phyloP scores from a whole-genome alignment of 495 filamentous ascomycete species.

The Opeltia flavorubescens region DNA sequence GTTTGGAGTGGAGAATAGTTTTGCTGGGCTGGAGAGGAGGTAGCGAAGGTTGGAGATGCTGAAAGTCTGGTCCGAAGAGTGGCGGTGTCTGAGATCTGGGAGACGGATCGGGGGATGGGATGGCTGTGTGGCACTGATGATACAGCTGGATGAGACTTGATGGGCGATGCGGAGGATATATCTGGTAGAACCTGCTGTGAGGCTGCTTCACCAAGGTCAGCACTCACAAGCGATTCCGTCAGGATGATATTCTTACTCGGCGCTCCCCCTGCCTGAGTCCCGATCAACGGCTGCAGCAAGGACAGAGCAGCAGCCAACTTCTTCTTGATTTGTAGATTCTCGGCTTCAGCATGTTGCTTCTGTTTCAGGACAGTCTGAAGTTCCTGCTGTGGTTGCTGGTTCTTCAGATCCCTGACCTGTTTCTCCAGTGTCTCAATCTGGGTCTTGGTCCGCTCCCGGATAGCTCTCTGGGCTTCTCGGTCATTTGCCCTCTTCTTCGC shows the following conservation, averaged over 20 bases:
- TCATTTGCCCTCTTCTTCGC: conserved; percentile 79
- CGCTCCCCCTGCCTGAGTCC: conserved; percentile 15
- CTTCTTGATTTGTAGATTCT: conserved; percentile 55
- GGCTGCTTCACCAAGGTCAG: neutral
- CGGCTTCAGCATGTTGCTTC: conserved; percentile 54
- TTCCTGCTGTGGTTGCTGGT: conserved; percentile 66
- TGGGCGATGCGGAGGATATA: neutral
- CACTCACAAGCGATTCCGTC: neutral
- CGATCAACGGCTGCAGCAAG: conserved; percentile 49
- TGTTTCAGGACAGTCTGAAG: conserved; percentile 53
- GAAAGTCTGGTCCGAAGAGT: conserved; percentile 6
- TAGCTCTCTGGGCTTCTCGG: conserved; percentile 75
- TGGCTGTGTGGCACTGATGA: neutral
- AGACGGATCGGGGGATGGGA: neutral
- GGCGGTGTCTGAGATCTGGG: neutral
- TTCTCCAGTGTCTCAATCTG: conserved; percentile 67
- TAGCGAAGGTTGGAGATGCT: conserved; percentile 7
- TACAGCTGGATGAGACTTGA: neutral
- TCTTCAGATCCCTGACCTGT: conserved; percentile 54
- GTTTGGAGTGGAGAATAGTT: conserved; percentile 6
- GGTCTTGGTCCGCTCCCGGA: conserved; percentile 65
- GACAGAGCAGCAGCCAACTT: conserved; percentile 44
- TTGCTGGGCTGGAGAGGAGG: conserved; percentile 7
- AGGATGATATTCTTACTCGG: conserved; percentile 11
- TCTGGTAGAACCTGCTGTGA: neutral